Conservation (phyloP, 106 monocot species). For the Triglochin maritima region DNA sequence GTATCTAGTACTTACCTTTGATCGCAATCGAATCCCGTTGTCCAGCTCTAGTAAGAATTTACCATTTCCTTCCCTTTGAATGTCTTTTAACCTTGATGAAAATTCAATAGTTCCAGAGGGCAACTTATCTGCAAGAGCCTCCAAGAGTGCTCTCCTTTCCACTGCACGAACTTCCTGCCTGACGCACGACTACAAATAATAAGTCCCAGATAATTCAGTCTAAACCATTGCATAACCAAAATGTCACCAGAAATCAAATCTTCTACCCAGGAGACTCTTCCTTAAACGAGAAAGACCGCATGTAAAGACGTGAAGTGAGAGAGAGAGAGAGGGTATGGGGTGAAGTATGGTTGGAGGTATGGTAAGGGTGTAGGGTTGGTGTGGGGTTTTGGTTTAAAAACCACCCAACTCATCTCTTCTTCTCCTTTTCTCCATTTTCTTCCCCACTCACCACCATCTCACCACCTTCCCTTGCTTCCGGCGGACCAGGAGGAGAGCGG, state of each 20-base stretch:
- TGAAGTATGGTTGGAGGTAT: too few species aligned
- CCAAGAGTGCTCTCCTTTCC: conserved; percentile 62
- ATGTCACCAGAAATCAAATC: background rate
- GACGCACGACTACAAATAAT: background rate
- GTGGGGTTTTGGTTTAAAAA: too few species aligned
- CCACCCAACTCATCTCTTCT: too few species aligned
- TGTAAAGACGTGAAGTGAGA: too few species aligned
- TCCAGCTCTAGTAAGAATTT: conserved; percentile 64
- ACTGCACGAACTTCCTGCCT: conserved; percentile 89
- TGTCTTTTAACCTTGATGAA: conserved; percentile 45
- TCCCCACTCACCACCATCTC: too few species aligned
- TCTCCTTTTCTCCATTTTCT: too few species aligned
- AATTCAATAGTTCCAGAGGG: conserved; percentile 48
- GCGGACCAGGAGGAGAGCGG: too few species aligned
- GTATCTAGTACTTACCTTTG: conserved; percentile 36
- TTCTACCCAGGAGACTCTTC: conserved; percentile 60
- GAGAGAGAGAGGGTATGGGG: too few species aligned
- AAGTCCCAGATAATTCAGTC: too few species aligned
- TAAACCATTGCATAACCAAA: background rate
- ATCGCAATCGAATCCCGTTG: conserved; percentile 38
- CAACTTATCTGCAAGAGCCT: conserved; percentile 51
- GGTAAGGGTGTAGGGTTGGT: too few species aligned
- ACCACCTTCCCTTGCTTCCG: too few species aligned
- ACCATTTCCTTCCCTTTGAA: conserved; percentile 25
- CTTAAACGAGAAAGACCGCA: conserved; percentile 65